Evolutionary conservation across 1,284 basidiomycete species (phyloP), one percentile per base, ranked within the genome.

Genomic region (Tilletiopsis washingtonensis): DNA sequence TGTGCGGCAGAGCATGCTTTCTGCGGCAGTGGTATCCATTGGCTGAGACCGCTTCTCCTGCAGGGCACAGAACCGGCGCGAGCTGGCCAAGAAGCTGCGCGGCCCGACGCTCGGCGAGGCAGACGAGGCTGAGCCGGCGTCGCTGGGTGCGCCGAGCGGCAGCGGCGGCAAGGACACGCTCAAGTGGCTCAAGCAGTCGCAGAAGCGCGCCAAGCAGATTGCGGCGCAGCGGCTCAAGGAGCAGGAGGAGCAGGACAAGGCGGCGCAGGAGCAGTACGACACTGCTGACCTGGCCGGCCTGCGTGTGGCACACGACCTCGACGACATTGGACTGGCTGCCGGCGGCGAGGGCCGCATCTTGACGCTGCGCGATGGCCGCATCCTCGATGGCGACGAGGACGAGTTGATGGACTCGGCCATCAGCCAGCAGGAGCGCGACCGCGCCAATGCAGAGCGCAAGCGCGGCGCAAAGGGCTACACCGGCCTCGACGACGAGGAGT

Each of bases 401-500:
- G 93, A 96, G 75, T 80, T 98, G 17, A 87, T 94, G 75, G 96
- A 98, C 65, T 78, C 93, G 43, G 87, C 91, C 62, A 81, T 97
- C 77, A 88, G 87, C 0, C 90, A 94, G 71, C 81, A 81, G 42
- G 89, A 91, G 64, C 81, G 81, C 9, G 81, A 81, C 20, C 82
- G 85, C 71, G 84, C 84, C 77, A 86, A 82, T 49, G 79, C 82
- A 43, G 87, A 91, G 49, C 77, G 88, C 36, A 94, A 94, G 75
- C 85, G 86, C 47, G 94, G 93, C 76, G 85, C 83, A 40, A 81
- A 82, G 40, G 83, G 87, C 65, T 99, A 98, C 70, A 93, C 88
- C 0, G 93, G 93, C 20, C 90, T 91, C 70, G 93, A 99, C 67
- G 93, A 99, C 64, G 90, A 94, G 3, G 91, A 96, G 67, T 91